phyloP scores from a whole-genome alignment of 371 early-diverging fungal species.

The Rhizomucor pusillus region DNA sequence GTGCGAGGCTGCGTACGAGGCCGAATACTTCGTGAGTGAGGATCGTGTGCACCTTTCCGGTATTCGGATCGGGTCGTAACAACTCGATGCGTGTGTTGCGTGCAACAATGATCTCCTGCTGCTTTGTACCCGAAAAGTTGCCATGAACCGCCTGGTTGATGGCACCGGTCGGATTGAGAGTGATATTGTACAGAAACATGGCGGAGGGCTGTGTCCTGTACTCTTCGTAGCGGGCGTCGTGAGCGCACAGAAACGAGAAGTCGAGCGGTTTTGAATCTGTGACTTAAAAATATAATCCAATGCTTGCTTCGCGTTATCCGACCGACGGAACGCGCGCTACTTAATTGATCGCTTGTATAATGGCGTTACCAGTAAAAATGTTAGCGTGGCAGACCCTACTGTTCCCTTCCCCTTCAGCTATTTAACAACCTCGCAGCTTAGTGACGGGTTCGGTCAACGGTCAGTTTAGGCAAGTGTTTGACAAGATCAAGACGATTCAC shows the following conservation, averaged over 20 bases:
- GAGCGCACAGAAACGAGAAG: no score
- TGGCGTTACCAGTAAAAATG: no score
- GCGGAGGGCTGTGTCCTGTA: constrained; percentile 1
- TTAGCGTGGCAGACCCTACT: no score
- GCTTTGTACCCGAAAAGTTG: constrained; percentile 89
- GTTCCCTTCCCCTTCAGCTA: no score
- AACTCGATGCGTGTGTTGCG: constrained; percentile 83
- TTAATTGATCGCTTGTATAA: no score
- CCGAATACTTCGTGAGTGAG: constrained; percentile 87
- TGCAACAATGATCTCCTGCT: constrained; percentile 89
- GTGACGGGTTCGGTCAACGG: constrained; percentile 73
- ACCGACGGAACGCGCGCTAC: no score
- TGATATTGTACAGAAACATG: constrained; percentile 93
- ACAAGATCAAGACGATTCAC: constrained; percentile 71
- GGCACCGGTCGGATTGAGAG: constrained; percentile 80
- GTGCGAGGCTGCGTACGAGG: constrained; percentile 74
- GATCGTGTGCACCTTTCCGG: constrained; percentile 78
- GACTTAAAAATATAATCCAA: no score
- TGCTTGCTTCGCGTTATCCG: no score
- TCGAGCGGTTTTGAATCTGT: no score
- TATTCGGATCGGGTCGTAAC: constrained; percentile 71
- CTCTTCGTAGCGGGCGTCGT: no score
- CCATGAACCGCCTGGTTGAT: constrained; percentile 84
- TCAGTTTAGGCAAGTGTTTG: constrained; percentile 56
- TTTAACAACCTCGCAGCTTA: constrained; percentile 31